Percentiles rank a stretch among this genome's conserved stretches.
These are phyloP conservation scores for Castanospermum australe DNA, from an alignment of 306 rosid genomes.

Conservation along the genomic window DNA sequence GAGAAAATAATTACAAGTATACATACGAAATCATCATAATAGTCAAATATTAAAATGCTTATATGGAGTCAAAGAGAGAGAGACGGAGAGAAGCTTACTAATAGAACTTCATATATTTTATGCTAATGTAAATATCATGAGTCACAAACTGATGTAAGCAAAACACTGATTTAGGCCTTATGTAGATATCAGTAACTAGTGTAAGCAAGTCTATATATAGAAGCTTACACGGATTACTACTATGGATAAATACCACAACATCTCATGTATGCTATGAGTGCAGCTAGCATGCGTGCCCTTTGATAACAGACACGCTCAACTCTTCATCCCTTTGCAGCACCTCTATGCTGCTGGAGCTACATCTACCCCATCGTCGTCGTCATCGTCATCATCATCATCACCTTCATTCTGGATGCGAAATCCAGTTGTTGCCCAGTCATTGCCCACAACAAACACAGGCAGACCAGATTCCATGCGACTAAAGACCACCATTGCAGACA, in stretches of 20 bases:
- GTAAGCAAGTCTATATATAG: not conserved
- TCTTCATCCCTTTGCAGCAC: not conserved
- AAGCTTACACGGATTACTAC: not conserved
- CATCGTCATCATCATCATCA: slow-evolving; percentile 42
- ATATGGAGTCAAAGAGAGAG: too few species aligned
- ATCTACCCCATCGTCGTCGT: slow-evolving; percentile 28
- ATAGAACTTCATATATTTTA: not conserved
- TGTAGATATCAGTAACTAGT: not conserved
- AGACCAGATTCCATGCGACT: slow-evolving; percentile 12
- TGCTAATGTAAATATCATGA: not conserved
- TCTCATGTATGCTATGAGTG: not conserved
- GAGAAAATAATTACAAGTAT: too few species aligned
- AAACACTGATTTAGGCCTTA: not conserved
- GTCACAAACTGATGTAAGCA: not conserved
- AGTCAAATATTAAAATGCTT: too few species aligned
- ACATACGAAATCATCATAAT: too few species aligned
- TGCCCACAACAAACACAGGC: slow-evolving; percentile 16
- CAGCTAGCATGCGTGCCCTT: slow-evolving; percentile 2
- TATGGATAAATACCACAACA: not conserved
- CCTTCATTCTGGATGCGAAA: not conserved
- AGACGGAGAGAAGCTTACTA: too few species aligned
- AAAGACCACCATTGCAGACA: slow-evolving; percentile 30
- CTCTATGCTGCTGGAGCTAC: slow-evolving; percentile 55
- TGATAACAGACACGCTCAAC: not conserved
- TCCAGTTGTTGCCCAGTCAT: not conserved